Conservation (phyloP, 2,329 filamentous ascomycete genomes). For the Aspergillus sp. region DNA sequence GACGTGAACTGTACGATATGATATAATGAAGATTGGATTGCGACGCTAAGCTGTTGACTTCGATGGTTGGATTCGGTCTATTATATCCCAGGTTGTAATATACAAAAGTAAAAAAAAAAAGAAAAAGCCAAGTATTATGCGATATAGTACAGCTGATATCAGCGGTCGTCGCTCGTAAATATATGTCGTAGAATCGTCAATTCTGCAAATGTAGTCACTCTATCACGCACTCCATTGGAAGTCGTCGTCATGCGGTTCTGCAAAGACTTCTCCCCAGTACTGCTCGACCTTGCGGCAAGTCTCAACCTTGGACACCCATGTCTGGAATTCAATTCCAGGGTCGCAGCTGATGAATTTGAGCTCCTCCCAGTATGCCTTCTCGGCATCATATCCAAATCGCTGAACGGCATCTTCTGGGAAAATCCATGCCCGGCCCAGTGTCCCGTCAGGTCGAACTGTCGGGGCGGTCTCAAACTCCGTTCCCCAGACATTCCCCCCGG, state of each 20-base stretch:
- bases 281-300: slow-evolving; percentile 31
- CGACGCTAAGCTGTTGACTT: not conserved
- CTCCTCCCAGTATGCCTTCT: slow-evolving; percentile 42
- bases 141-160: slow-evolving; percentile 7
- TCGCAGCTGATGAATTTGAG: slow-evolving; percentile 42
- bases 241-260: slow-evolving; percentile 32
- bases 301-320: slow-evolving; percentile 34
- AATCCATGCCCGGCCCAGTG: slow-evolving; percentile 38
- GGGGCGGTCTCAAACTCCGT: slow-evolving; percentile 38
- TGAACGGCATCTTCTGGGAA: slow-evolving; percentile 32
- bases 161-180: slow-evolving; percentile 15
- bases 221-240: slow-evolving; percentile 29
- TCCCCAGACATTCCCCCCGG: slow-evolving; percentile 39
- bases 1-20: slow-evolving; percentile 2
- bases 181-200: slow-evolving; percentile 7
- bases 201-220: slow-evolving; percentile 1
- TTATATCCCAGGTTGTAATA: slow-evolving; percentile 6
- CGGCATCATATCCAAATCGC: slow-evolving; percentile 41
- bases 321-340: slow-evolving; percentile 33
- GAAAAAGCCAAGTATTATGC: not conserved
- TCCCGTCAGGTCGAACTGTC: slow-evolving; percentile 35
- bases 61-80: not conserved
- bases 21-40: not conserved
- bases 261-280: slow-evolving; percentile 38
- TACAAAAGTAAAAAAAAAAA: not conserved